Evolutionary conservation across 805 yeast species (phyloP).

Genomic region (Zygosaccharomyces pseudorouxii): DNA sequence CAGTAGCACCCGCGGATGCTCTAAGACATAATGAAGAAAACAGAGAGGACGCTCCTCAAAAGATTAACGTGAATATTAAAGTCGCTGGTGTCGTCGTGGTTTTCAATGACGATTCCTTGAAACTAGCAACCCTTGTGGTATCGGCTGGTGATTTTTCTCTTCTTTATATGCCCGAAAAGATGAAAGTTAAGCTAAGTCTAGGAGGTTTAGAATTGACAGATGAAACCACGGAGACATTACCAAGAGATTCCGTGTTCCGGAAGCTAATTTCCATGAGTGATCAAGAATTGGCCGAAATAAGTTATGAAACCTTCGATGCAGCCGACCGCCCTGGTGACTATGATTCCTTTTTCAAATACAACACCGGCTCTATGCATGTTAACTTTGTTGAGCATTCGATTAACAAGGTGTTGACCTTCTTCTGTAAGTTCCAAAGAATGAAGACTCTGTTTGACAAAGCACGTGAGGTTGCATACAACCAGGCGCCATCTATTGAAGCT

Average conservation of each 20-base stretch:
- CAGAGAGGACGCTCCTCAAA: constrained; percentile 61
- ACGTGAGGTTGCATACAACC: constrained; percentile 80
- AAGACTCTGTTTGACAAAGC: constrained; percentile 86
- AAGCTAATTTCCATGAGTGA: constrained; percentile 77
- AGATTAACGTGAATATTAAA: constrained; percentile 61
- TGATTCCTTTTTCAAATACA: constrained; percentile 36
- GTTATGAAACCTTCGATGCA: constrained; percentile 75
- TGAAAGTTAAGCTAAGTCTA: constrained; percentile 65
- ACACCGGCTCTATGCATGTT: constrained; percentile 69
- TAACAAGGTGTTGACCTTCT: constrained; percentile 57
- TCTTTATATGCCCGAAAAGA: constrained; percentile 64
- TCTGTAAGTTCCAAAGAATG: constrained; percentile 76
- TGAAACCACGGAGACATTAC: constrained; percentile 61
- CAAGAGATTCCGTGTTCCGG: constrained; percentile 55
- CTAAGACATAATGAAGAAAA: constrained; percentile 62
- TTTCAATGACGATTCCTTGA: constrained; percentile 76
- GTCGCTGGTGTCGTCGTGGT: constrained; percentile 70
- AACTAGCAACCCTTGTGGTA: constrained; percentile 71
- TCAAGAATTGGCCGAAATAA: constrained; percentile 65
- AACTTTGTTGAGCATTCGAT: constrained; percentile 81
- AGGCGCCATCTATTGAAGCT: constrained; percentile 57
- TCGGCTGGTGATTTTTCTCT: constrained; percentile 68
- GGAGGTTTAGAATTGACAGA: constrained; percentile 79
- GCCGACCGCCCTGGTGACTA: constrained; percentile 44
- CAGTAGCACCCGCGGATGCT: constrained; percentile 63